Evolutionary conservation across 1,139 yeast genomes (phyloP).

Genomic region (Kodamaea sp.): DNA sequence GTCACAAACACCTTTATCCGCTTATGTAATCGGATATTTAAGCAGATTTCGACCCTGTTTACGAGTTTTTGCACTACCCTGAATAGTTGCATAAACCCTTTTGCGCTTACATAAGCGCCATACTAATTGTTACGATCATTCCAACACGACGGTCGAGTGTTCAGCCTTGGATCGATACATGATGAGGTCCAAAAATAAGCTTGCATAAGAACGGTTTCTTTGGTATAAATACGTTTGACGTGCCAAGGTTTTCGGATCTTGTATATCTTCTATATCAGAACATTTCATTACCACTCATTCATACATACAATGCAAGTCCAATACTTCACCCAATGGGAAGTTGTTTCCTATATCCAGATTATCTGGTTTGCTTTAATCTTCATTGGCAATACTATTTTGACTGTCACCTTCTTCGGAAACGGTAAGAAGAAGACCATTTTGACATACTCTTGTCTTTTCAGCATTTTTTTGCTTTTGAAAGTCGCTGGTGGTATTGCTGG

Average conservation of each 20-base stretch:
- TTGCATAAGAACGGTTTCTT: too few relatives aligned
- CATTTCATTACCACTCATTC: neutral
- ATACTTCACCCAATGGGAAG: conserved; percentile 16
- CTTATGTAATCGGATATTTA: conserved; percentile 1
- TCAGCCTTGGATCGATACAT: too few relatives aligned
- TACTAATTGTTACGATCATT: too few relatives aligned
- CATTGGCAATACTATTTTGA: conserved; percentile 2
- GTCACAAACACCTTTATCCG: neutral
- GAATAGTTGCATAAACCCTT: too few relatives aligned
- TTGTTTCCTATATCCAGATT: conserved; percentile 18
- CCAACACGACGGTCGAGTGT: too few relatives aligned
- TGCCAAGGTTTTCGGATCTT: neutral
- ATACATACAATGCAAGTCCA: conserved; percentile 10
- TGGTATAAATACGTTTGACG: conserved; percentile 1
- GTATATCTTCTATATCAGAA: neutral
- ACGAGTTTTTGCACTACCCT: neutral
- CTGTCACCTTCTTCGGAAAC: conserved; percentile 1
- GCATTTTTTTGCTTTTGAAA: conserved; percentile 16
- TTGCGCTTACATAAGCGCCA: conserved; percentile 9
- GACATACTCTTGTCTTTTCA: conserved; percentile 11
- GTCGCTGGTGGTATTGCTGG: conserved; percentile 21
- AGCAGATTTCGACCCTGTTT: too few relatives aligned
- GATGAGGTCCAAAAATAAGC: too few relatives aligned
- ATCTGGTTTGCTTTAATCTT: conserved; percentile 15
- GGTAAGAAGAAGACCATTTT: conserved; percentile 3